These are phyloP conservation scores for Epichloe brachyelytri DNA, from an alignment of 2,329 filamentous ascomycete genomes.

Conservation along the genomic window DNA sequence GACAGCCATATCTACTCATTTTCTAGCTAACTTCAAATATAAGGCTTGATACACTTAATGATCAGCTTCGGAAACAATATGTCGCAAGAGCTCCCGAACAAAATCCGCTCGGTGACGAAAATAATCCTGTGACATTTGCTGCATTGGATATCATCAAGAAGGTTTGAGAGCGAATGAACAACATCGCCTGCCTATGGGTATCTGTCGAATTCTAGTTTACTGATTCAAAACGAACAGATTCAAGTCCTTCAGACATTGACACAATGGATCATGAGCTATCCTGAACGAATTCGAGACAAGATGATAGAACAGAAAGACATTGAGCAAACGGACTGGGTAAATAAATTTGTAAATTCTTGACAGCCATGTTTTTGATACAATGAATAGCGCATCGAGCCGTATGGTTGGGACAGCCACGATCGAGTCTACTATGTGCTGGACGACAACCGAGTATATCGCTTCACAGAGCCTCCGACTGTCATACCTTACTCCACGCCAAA, in stretches of 20 bases:
- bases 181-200: neutral
- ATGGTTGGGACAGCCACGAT: conserved; percentile 81
- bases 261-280: conserved; percentile 76
- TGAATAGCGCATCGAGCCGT: conserved; percentile 57
- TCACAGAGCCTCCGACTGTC: conserved; percentile 58
- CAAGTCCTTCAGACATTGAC: conserved; percentile 78
- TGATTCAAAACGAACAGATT: conserved; percentile 31
- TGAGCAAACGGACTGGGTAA: conserved; percentile 76
- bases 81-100: conserved; percentile 61
- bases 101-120: conserved; percentile 77
- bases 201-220: neutral
- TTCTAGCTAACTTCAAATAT: conserved; percentile 9
- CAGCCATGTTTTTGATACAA: conserved; percentile 8
- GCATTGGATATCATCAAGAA: conserved; percentile 76
- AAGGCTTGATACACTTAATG: conserved; percentile 80
- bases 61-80: conserved; percentile 85
- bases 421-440: conserved; percentile 83
- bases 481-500: conserved; percentile 52
- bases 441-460: conserved; percentile 83
- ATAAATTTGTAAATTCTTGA: conserved; percentile 14
- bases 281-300: conserved; percentile 73
- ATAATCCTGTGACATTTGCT: conserved; percentile 59
- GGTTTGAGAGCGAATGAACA: conserved; percentile 27
- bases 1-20: conserved; percentile 3
- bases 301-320: conserved; percentile 71